A percentile compares a stretch with the other conserved stretches of the same genome.
Conservation (phyloP, 306 rosid genomes). For the Vachellia pachyceras region DNA sequence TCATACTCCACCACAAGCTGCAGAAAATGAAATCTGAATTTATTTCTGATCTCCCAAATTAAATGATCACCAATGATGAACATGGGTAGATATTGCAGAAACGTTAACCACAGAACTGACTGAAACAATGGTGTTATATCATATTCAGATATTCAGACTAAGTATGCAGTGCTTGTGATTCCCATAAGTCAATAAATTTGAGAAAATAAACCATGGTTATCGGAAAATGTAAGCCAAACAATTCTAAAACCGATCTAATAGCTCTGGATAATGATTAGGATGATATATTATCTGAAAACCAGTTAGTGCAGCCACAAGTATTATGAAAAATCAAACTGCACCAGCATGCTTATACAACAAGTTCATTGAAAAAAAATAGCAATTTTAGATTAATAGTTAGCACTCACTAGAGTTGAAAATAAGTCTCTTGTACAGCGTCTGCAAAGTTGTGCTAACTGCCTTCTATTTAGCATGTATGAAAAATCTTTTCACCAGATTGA, state of each 20-base stretch:
- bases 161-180: constrained; percentile 4
- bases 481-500: not conserved
- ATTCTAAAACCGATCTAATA: not conserved
- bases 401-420: not conserved
- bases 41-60: constrained; percentile 33
- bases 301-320: not conserved
- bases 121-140: constrained; percentile 23
- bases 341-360: constrained; percentile 17
- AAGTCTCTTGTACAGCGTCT: not conserved
- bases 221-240: constrained; percentile 12
- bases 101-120: constrained; percentile 12
- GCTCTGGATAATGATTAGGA: not conserved
- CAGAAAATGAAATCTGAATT: constrained; percentile 20
- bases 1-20: constrained; percentile 97
- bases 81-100: not conserved
- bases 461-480: not conserved
- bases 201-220: not conserved
- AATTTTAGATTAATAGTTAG: not conserved
- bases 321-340: not conserved
- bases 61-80: not conserved
- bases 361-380: constrained; percentile 21
- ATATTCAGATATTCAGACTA: constrained; percentile 14
- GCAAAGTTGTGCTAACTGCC: constrained; percentile 1
- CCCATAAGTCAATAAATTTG: not conserved
- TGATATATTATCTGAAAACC: not conserved